Conservation (phyloP, 108 stramenopile genomes). For the Cyclostephanos tholiformis region DNA sequence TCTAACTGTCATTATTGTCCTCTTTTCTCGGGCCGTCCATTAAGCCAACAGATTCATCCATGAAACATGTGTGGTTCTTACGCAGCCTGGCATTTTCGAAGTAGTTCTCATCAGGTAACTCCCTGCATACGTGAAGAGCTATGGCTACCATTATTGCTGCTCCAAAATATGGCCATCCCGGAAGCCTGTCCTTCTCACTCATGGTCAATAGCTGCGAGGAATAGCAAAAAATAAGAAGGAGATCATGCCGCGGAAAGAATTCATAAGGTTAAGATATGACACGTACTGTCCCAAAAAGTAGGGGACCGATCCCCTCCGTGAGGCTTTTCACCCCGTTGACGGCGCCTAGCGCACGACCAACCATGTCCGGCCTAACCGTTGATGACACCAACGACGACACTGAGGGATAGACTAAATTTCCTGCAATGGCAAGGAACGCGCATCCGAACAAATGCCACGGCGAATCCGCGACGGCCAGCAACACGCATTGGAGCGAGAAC, state of each 20-base stretch:
- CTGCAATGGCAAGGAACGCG: conserved; percentile 75
- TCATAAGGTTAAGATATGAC: background rate
- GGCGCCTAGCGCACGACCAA: conserved; percentile 94
- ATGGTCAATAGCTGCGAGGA: conserved; percentile 55
- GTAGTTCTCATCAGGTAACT: conserved; percentile 44
- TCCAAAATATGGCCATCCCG: conserved; percentile 64
- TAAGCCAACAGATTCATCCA: background rate
- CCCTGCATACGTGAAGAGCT: conserved; percentile 52
- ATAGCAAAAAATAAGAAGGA: background rate
- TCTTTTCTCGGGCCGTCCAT: background rate
- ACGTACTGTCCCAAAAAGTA: conserved; percentile 72
- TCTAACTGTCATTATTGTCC: background rate
- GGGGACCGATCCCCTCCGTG: conserved; percentile 90
- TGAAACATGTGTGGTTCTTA: background rate
- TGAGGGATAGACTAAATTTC: conserved; percentile 94
- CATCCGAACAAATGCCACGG: conserved; percentile 85
- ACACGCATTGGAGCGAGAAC: conserved; percentile 88
- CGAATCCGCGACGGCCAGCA: conserved; percentile 77
- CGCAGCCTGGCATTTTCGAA: background rate
- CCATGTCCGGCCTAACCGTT: conserved; percentile 74
- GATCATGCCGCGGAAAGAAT: background rate
- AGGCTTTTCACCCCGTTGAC: conserved; percentile 95
- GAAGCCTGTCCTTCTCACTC: conserved; percentile 66
- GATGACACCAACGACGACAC: conserved; percentile 85
- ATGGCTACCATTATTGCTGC: conserved; percentile 57